A percentile compares a stretch with the other conserved stretches of the same genome.
Conservation (phyloP, 805 yeast species). For the Metschnikowia shivogae region DNA sequence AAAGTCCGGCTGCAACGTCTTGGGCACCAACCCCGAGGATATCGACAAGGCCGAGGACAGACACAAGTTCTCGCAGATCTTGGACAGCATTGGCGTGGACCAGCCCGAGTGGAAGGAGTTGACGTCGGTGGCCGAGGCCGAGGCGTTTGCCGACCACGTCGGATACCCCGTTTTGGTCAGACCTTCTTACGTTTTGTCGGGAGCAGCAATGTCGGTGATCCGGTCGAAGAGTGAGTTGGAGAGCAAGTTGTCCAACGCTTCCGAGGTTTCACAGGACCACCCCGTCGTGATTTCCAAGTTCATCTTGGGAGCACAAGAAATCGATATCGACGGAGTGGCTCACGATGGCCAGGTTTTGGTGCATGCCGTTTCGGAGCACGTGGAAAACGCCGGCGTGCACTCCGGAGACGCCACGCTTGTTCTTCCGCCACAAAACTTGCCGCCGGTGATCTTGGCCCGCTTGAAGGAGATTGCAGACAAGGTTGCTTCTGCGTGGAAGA, state of each 20-base stretch:
- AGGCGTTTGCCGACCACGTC: slow-evolving; percentile 75
- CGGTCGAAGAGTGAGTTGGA: slow-evolving; percentile 75
- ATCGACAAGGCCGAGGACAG: slow-evolving; percentile 98
- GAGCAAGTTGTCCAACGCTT: slow-evolving; percentile 77
- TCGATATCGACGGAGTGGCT: slow-evolving; percentile 97
- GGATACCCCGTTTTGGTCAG: slow-evolving; percentile 95
- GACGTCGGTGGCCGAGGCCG: slow-evolving; percentile 81
- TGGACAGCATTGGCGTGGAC: slow-evolving; percentile 89
- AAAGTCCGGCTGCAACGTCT: slow-evolving; percentile 75
- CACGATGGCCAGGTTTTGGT: slow-evolving; percentile 80
- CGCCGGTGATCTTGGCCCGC: slow-evolving; percentile 61
- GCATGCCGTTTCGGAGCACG: slow-evolving; percentile 96
- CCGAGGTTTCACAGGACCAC: slow-evolving; percentile 90
- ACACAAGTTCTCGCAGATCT: slow-evolving; percentile 91
- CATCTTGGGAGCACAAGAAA: slow-evolving; percentile 93
- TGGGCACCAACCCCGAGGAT: slow-evolving; percentile 92
- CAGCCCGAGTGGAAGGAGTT: slow-evolving; percentile 98
- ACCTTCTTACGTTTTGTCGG: slow-evolving; percentile 95
- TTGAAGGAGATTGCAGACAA: slow-evolving; percentile 86
- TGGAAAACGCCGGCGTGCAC: slow-evolving; percentile 97
- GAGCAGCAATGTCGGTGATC: slow-evolving; percentile 98
- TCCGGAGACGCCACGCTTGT: slow-evolving; percentile 98
- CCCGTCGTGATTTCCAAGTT: slow-evolving; percentile 97
- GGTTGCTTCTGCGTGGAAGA: slow-evolving; percentile 91
- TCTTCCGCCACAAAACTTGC: slow-evolving; percentile 83